phyloP scores from a whole-genome alignment of 2,329 filamentous ascomycete species.

The Fusarium heterosporum region DNA sequence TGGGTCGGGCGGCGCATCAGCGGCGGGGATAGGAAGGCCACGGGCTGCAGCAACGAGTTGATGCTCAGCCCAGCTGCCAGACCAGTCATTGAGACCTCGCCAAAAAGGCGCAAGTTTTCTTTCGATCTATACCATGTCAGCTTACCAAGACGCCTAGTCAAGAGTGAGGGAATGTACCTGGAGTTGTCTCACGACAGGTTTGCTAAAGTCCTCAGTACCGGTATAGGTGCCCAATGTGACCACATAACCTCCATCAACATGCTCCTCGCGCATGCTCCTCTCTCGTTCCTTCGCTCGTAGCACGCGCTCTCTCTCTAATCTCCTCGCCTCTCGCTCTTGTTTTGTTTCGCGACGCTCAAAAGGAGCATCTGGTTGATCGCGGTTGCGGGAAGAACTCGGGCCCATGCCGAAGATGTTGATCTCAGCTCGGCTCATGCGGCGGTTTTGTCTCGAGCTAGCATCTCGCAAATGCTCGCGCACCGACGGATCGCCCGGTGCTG shows the following conservation, averaged over 20 bases:
- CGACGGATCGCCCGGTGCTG: conserved; percentile 40
- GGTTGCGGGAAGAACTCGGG: conserved; percentile 53
- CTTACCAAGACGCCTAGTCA: background rate
- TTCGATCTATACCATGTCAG: conserved; percentile 77
- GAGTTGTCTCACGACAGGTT: conserved; percentile 85
- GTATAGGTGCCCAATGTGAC: conserved; percentile 96
- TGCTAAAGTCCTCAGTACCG: conserved; percentile 92
- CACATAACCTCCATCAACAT: conserved; percentile 92
- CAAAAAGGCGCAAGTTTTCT: conserved; percentile 93
- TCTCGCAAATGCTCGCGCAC: conserved; percentile 41
- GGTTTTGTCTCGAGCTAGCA: conserved; percentile 38
- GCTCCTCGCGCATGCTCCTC: conserved; percentile 88
- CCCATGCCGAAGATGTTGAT: conserved; percentile 60
- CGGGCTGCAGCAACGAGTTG: conserved; percentile 93
- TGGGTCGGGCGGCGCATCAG: conserved; percentile 85
- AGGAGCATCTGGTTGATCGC: conserved; percentile 56
- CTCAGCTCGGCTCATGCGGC: conserved; percentile 58
- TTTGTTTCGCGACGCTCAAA: conserved; percentile 84
- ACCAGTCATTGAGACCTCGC: conserved; percentile 91
- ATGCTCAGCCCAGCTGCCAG: conserved; percentile 89
- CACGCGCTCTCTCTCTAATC: conserved; percentile 82
- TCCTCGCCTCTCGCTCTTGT: conserved; percentile 89
- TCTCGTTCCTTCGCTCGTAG: conserved; percentile 86
- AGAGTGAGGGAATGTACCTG: conserved; percentile 71
- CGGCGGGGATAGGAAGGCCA: conserved; percentile 83